Percentiles rank a stretch among this genome's conserved stretches.
Evolutionary conservation across 163 green algal species (phyloP).

Genomic region (Scenedesmus sp.): DNA sequence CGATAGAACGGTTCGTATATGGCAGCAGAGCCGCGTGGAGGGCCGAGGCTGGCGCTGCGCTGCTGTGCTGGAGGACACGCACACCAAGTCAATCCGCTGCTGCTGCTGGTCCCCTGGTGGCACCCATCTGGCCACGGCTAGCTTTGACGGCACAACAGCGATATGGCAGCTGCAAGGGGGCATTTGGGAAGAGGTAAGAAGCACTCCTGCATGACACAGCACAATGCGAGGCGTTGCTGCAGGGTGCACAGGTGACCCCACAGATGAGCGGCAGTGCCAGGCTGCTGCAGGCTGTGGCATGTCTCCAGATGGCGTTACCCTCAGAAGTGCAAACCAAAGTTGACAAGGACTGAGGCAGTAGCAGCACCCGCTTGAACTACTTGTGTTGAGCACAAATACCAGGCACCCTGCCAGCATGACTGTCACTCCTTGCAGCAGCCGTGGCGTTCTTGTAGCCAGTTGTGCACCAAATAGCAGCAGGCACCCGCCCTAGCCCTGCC

Average conservation of each 20-base stretch:
- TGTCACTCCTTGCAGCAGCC: too few relatives aligned
- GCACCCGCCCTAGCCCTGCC: neutral
- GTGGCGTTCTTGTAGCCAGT: too few relatives aligned
- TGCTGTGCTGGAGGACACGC: constrained; percentile 88
- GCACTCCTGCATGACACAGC: neutral
- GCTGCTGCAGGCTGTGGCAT: neutral
- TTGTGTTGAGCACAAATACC: constrained; percentile 49
- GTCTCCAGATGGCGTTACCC: neutral
- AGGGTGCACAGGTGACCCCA: neutral
- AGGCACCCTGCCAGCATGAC: neutral
- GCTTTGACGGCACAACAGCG: constrained; percentile 93
- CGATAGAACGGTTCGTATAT: constrained; percentile 95
- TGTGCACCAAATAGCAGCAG: too few relatives aligned
- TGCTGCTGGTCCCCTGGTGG: constrained; percentile 89
- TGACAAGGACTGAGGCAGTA: neutral
- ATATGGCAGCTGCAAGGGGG: constrained; percentile 87
- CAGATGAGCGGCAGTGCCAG: neutral
- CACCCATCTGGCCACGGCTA: constrained; percentile 85
- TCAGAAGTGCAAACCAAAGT: constrained; percentile 45
- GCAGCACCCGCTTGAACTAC: neutral
- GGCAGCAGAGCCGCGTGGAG: constrained; percentile 60
- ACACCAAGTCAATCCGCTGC: constrained; percentile 89
- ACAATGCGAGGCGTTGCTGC: neutral
- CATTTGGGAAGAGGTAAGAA: constrained; percentile 81
- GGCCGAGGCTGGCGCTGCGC: constrained; percentile 75